Evolutionary conservation across 805 yeast genomes (phyloP).

Genomic region (Zygoascus tannicola): DNA sequence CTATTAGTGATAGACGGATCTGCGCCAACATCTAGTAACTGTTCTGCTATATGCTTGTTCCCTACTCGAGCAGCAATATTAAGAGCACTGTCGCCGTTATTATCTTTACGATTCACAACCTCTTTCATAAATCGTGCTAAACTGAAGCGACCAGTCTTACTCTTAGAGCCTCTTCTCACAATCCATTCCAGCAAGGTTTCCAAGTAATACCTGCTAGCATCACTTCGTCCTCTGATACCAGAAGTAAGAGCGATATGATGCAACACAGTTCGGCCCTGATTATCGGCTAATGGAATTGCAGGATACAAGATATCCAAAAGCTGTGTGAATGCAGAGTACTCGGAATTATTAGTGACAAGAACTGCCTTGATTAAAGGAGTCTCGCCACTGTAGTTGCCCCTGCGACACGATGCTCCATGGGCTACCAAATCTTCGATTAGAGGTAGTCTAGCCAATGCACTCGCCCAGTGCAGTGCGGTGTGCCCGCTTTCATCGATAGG

Average conservation of each 20-base stretch:
- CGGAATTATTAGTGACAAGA: constrained; percentile 74
- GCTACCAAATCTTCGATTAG: constrained; percentile 61
- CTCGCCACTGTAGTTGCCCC: constrained; percentile 79
- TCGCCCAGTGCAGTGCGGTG: constrained; percentile 92
- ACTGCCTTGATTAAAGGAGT: constrained; percentile 80
- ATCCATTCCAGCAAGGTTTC: constrained; percentile 72
- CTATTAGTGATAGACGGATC: constrained; percentile 70
- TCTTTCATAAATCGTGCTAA: constrained; percentile 53
- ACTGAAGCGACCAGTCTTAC: constrained; percentile 39
- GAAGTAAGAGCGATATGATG: constrained; percentile 82
- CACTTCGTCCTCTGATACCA: constrained; percentile 63
- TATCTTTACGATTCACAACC: constrained; percentile 80
- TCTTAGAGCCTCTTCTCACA: constrained; percentile 42
- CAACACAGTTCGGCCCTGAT: constrained; percentile 65
- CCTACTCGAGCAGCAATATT: constrained; percentile 89
- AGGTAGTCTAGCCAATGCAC: constrained; percentile 72
- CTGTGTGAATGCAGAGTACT: constrained; percentile 61
- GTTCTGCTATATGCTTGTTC: constrained; percentile 68
- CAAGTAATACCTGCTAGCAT: constrained; percentile 64
- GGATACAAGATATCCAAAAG: constrained; percentile 70
- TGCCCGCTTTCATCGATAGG: constrained; percentile 92
- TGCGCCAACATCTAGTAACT: constrained; percentile 80
- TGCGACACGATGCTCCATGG: constrained; percentile 55
- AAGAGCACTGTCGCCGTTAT: constrained; percentile 89
- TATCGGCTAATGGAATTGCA: constrained; percentile 53